Conservation (phyloP, 805 yeast species). For the Candida peoriensis region DNA sequence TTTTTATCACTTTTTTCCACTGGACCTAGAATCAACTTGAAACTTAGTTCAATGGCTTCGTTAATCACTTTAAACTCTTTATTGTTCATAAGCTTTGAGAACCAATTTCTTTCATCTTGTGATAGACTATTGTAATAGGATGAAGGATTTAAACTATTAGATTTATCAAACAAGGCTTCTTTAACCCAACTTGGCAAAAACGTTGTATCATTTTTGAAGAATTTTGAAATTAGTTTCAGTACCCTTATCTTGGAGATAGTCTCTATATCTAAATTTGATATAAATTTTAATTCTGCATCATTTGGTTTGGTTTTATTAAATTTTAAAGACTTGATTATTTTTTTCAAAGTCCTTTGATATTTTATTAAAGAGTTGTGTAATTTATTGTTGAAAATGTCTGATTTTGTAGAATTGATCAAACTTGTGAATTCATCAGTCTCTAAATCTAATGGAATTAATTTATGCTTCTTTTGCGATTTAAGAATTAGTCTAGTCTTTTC, state of each 20-base stretch:
- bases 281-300: slow-evolving; percentile 12
- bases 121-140: slow-evolving; percentile 36
- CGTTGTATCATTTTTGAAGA: slow-evolving; percentile 12
- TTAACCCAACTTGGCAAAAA: slow-evolving; percentile 23
- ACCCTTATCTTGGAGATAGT: slow-evolving; percentile 19
- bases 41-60: slow-evolving; percentile 33
- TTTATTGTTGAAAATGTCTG: slow-evolving; percentile 43
- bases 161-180: slow-evolving; percentile 25
- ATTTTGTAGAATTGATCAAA: slow-evolving; percentile 41
- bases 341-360: slow-evolving; percentile 33
- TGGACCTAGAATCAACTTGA: slow-evolving; percentile 30
- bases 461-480: slow-evolving; percentile 6
- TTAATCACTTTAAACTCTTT: slow-evolving; percentile 43
- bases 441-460: slow-evolving; percentile 9
- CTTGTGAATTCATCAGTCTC: slow-evolving; percentile 36
- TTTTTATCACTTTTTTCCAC: slow-evolving; percentile 21
- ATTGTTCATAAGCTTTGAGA: slow-evolving; percentile 39
- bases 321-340: slow-evolving; percentile 16
- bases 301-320: slow-evolving; percentile 12
- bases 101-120: slow-evolving; percentile 23
- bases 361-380: slow-evolving; percentile 40
- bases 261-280: slow-evolving; percentile 22
- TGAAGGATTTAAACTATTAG: slow-evolving; percentile 37
- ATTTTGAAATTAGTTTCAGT: slow-evolving; percentile 12
- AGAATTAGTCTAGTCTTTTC: slow-evolving; percentile 6